These are phyloP conservation scores for Aureobasidium musti DNA, from an alignment of 2,329 filamentous ascomycete genomes.

Conservation along the genomic window DNA sequence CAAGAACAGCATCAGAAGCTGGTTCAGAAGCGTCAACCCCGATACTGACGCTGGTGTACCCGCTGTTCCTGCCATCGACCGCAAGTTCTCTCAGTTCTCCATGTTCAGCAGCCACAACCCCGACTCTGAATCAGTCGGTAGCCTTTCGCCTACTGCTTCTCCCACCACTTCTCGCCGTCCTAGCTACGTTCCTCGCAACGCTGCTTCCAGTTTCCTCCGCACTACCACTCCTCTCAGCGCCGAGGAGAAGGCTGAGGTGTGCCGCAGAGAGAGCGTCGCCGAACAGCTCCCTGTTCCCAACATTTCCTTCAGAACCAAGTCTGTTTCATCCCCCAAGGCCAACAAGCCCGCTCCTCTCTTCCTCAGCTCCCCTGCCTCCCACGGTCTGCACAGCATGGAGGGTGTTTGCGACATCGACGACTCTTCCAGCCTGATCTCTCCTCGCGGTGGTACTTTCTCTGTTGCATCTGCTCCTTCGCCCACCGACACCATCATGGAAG, in stretches of 20 bases:
- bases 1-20: slow-evolving; percentile 23
- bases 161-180: slow-evolving; percentile 26
- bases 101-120: slow-evolving; percentile 28
- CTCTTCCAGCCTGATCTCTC: slow-evolving; percentile 10
- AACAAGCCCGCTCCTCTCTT: slow-evolving; percentile 26
- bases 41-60: slow-evolving; percentile 23
- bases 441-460: slow-evolving; percentile 16
- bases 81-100: slow-evolving; percentile 27
- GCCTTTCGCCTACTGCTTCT: slow-evolving; percentile 9
- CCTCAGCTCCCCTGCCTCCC: neutral
- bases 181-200: slow-evolving; percentile 29
- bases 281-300: slow-evolving; percentile 13
- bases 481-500: slow-evolving; percentile 25
- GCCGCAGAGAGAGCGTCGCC: slow-evolving; percentile 10
- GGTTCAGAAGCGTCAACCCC: slow-evolving; percentile 29
- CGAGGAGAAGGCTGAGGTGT: slow-evolving; percentile 25
- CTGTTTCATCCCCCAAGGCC: neutral
- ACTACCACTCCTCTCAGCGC: slow-evolving; percentile 28
- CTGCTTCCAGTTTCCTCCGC: slow-evolving; percentile 26
- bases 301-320: neutral
- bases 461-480: slow-evolving; percentile 15
- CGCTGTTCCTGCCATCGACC: slow-evolving; percentile 25
- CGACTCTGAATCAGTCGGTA: neutral
- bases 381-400: slow-evolving; percentile 24
- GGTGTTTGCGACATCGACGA: slow-evolving; percentile 27